Percentiles rank a stretch among this genome's conserved stretches.
These are phyloP conservation scores for Diaporthe longicolla DNA, from an alignment of 2,329 filamentous ascomycete genomes.

Conservation along the genomic window DNA sequence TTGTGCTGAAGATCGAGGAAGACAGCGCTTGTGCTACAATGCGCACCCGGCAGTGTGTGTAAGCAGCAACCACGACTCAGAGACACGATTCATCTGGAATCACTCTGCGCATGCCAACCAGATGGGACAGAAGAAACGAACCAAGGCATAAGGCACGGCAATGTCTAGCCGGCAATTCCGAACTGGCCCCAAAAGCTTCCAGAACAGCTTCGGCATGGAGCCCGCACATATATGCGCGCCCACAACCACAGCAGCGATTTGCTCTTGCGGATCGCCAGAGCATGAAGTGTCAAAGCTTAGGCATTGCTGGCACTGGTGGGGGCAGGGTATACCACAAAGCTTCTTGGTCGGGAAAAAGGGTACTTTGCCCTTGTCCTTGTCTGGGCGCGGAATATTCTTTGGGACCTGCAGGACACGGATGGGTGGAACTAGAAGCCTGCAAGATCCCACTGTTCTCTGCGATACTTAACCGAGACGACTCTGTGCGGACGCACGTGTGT, in stretches of 20 bases:
- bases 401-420: constrained; percentile 23
- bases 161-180: background rate
- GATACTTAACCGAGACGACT: constrained; percentile 10
- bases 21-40: background rate
- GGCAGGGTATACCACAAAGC: constrained; percentile 4
- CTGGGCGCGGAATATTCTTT: constrained; percentile 17
- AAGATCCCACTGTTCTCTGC: constrained; percentile 9
- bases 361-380: constrained; percentile 27
- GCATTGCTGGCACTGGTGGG: background rate
- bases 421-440: background rate
- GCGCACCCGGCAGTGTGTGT: background rate
- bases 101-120: background rate
- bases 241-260: background rate
- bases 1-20: background rate
- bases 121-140: background rate
- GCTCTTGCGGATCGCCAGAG: constrained; percentile 13
- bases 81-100: background rate
- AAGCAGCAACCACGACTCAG: background rate
- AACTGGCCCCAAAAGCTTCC: background rate
- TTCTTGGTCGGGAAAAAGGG: constrained; percentile 15
- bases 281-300: constrained; percentile 30
- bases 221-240: background rate
- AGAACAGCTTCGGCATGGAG: background rate
- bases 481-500: background rate
- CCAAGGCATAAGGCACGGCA: constrained; percentile 3